Evolutionary conservation across 2,329 filamentous ascomycete genomes (phyloP).

Genomic region (Alternaria burnsii): DNA sequence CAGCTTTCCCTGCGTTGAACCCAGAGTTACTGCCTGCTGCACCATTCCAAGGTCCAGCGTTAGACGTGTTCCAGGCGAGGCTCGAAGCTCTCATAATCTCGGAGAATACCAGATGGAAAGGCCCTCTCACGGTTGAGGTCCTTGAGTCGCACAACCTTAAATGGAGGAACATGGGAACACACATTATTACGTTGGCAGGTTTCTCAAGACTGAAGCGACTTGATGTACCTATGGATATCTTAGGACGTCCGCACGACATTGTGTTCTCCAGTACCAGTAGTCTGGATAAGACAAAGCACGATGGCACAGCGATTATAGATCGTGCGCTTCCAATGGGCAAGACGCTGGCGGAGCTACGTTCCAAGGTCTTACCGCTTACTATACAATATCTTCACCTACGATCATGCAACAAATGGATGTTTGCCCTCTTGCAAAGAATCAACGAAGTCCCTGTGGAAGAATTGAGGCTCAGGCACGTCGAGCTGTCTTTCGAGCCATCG

Average conservation of each 20-base stretch:
- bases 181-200: conserved; percentile 17
- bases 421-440: conserved; percentile 16
- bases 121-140: conserved; percentile 15
- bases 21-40: conserved; percentile 6
- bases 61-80: conserved; percentile 9
- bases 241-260: conserved; percentile 13
- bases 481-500: conserved; percentile 19
- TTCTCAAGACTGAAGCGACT: conserved; percentile 18
- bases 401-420: conserved; percentile 21
- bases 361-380: conserved; percentile 16
- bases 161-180: conserved; percentile 21
- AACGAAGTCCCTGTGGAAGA: background rate
- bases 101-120: conserved; percentile 18
- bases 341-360: background rate
- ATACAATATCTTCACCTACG: conserved; percentile 14
- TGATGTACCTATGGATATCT: conserved; percentile 17
- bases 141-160: conserved; percentile 13
- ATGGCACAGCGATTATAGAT: background rate
- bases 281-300: background rate
- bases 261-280: conserved; percentile 5
- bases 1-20: conserved; percentile 2
- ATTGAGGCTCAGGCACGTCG: conserved; percentile 16
- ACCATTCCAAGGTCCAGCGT: conserved; percentile 17
- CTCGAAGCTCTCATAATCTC: conserved; percentile 24
- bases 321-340: background rate